Percentiles rank a stretch among this genome's conserved stretches.
phyloP scores from a whole-genome alignment of 257 asterid genomes.

The Datura wrightii region DNA sequence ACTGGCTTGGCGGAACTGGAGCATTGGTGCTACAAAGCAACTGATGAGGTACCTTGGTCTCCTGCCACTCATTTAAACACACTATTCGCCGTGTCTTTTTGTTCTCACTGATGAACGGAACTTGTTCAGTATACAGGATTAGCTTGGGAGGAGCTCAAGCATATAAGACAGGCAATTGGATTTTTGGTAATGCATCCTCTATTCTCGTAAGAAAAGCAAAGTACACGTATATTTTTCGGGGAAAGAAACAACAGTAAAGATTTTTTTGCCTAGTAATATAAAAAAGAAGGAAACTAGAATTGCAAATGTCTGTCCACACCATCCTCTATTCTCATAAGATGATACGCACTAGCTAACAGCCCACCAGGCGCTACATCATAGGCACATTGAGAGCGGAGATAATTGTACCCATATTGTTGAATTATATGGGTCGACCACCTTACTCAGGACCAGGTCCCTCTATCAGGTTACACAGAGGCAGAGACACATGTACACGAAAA shows the following conservation, averaged over 20 bases:
- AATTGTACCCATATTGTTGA: too few species aligned
- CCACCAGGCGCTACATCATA: too few species aligned
- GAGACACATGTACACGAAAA: too few species aligned
- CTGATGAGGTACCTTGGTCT: slow-evolving; percentile 75
- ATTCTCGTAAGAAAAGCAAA: neutral
- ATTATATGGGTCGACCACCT: too few species aligned
- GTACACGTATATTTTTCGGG: neutral
- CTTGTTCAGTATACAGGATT: slow-evolving; percentile 90
- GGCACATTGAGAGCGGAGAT: too few species aligned
- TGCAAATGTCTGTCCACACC: neutral
- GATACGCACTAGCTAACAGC: too few species aligned
- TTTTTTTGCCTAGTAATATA: neutral
- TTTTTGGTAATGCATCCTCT: slow-evolving; percentile 70
- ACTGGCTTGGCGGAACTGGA: slow-evolving; percentile 98
- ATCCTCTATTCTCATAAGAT: too few species aligned
- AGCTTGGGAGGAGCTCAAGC: slow-evolving; percentile 99
- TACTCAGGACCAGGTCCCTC: too few species aligned
- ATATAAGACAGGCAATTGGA: slow-evolving; percentile 98
- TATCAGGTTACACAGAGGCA: too few species aligned
- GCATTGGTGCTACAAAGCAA: slow-evolving; percentile 99
- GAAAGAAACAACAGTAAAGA: neutral
- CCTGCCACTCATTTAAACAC: slow-evolving; percentile 8
- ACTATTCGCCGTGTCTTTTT: neutral
- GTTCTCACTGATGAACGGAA: slow-evolving; percentile 37
- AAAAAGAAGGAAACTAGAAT: neutral